Base-by-base conservation (phyloP, 495 filamentous ascomycete genomes). In the Penicillium cosmopolitanum region DNA sequence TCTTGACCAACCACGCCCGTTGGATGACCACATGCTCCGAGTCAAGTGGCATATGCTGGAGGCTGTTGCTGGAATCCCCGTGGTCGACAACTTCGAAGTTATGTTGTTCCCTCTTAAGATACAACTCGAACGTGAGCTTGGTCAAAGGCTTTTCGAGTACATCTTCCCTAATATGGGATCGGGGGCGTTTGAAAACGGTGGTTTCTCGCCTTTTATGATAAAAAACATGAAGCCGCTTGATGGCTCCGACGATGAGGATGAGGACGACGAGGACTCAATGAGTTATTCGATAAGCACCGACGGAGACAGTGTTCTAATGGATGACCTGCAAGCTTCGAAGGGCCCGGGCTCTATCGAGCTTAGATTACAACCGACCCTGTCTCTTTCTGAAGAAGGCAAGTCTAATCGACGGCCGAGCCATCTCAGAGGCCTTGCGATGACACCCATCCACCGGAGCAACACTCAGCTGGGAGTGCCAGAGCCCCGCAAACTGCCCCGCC, bases 1-100 rank as follows among this genome's bases (percentile, higher is more conserved):
- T 64, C 75, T 88, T 43, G 89, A 96, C 58, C 81, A 85, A 51
- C 82, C 84, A 28, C 79, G 77, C 6, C 78, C 77, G 9, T 67
- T 79, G 33, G 79, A 89, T 57, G 73, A 84, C 16, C 88, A 88
- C 57, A 97, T 98, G 89, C 83, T 98, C 46, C 85, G 89, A 35
- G 89, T 99, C 34, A 92, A 92, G 63, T 99, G 95, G 92, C 88
- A 96, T 68, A 97, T 96, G 91, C 82, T 98, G 7, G 95, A 99
- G 70, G 95, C 94, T 36, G 97, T 99, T 68, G 95, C 94, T 43
- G 95, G 95, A 35, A 98, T 99, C 64, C 93, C 95, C 1, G 93
- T 99, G 47, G 87, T 98, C 80, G 93, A 98, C 62, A 89, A 96
- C 67, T 99, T 99, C 63, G 95, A 99, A 72, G 89, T 99, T 51